Evolutionary conservation across 179 eudicot species (phyloP).

Genomic region (Camellia oleifera): DNA sequence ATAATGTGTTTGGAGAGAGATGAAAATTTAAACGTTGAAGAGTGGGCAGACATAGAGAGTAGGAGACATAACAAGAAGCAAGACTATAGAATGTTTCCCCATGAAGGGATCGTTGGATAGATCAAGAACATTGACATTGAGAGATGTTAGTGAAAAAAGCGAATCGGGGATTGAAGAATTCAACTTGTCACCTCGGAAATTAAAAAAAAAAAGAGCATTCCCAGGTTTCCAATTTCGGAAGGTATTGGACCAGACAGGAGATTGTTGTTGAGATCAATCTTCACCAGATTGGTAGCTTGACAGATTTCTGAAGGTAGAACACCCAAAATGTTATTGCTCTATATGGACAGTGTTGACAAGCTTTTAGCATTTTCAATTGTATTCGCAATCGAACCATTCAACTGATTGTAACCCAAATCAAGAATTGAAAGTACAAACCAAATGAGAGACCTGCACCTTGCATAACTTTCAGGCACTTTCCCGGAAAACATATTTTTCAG

Average conservation of each 20-base stretch:
- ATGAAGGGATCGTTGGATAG: conserved; percentile 62
- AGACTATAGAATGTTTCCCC: conserved; percentile 52
- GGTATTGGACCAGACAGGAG: conserved; percentile 71
- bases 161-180: conserved; percentile 70
- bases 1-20: too few relatives aligned
- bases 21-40: too few relatives aligned
- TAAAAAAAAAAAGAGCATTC: conserved; percentile 49
- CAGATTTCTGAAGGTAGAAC: conserved; percentile 67
- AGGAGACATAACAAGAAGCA: too few relatives aligned
- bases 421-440: conserved; percentile 85
- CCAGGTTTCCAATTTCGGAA: conserved; percentile 59
- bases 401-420: conserved; percentile 59
- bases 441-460: conserved; percentile 54
- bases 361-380: conserved; percentile 61
- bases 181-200: conserved; percentile 58
- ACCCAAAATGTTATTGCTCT: conserved; percentile 67
- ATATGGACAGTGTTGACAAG: conserved; percentile 69
- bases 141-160: conserved; percentile 49
- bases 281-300: conserved; percentile 56
- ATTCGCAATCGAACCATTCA: conserved; percentile 54
- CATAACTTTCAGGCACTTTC: conserved; percentile 58
- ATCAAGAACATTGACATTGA: conserved; percentile 55
- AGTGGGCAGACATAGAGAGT: too few relatives aligned
- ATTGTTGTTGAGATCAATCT: conserved; percentile 79
- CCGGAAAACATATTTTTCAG: conserved; percentile 68